Percentiles rank a stretch among this genome's conserved stretches.
Conservation (phyloP, 805 yeast species). For the Candida pseudoglaebosa region DNA sequence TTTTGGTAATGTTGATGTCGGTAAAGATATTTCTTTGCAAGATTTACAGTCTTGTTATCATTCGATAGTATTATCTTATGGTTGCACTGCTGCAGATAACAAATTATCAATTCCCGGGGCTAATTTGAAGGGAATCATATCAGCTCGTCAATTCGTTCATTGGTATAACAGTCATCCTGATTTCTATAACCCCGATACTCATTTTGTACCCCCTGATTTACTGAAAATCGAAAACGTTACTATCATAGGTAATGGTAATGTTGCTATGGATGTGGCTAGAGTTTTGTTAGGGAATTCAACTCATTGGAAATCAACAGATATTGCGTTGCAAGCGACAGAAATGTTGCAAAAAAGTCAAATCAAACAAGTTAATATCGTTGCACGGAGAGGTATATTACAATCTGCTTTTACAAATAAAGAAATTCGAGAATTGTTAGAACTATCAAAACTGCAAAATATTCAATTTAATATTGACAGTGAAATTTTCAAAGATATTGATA, state of each 20-base stretch:
- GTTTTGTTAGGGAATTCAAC: conserved; percentile 58
- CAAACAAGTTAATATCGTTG: conserved; percentile 67
- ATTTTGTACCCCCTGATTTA: conserved; percentile 49
- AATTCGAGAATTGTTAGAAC: conserved; percentile 73
- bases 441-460: conserved; percentile 47
- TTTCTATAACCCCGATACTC: conserved; percentile 28
- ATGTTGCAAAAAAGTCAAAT: conserved; percentile 52
- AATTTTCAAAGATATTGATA: conserved; percentile 22
- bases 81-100: conserved; percentile 59
- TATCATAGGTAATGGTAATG: conserved; percentile 96
- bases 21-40: conserved; percentile 52
- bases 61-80: conserved; percentile 77
- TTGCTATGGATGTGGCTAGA: conserved; percentile 87
- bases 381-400: conserved; percentile 80
- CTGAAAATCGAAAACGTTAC: conserved; percentile 59
- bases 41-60: conserved; percentile 57
- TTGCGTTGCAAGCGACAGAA: conserved; percentile 56
- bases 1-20: conserved; percentile 70
- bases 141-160: conserved; percentile 84
- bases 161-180: conserved; percentile 96
- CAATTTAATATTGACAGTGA: conserved; percentile 39
- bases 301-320: conserved; percentile 70
- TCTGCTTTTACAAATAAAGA: conserved; percentile 93
- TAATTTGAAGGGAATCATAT: conserved; percentile 59
- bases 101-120: conserved; percentile 59